Percentiles rank a stretch among this genome's conserved stretches.
These are phyloP conservation scores for Thraustochytrium sp. DNA, from an alignment of 352 stramenopile species.

Conservation along the genomic window DNA sequence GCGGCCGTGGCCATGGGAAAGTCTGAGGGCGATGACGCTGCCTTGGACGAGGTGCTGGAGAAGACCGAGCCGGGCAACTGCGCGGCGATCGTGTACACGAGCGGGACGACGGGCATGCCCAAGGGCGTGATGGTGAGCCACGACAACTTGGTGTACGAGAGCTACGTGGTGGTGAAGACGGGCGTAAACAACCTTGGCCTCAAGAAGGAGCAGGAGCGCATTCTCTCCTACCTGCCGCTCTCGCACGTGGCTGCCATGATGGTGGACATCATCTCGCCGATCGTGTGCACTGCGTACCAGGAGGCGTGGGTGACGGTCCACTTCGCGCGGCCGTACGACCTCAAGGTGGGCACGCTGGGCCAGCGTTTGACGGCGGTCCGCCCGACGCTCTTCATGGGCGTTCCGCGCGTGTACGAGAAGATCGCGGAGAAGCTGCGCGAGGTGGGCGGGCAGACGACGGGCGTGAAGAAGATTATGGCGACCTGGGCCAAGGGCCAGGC, in stretches of 20 bases:
- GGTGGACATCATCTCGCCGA: constrained; percentile 63
- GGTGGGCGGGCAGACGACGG: constrained; percentile 47
- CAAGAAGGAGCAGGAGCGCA: constrained; percentile 53
- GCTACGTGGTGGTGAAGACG: background rate
- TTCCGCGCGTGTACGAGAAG: constrained; percentile 85
- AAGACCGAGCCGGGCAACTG: constrained; percentile 71
- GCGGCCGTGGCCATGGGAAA: constrained; percentile 55
- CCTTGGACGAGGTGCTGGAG: constrained; percentile 57
- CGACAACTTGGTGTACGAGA: constrained; percentile 53
- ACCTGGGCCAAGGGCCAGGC: background rate
- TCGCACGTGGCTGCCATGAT: constrained; percentile 77
- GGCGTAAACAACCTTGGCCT: constrained; percentile 55
- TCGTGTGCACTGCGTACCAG: constrained; percentile 6
- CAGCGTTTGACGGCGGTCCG: constrained; percentile 73
- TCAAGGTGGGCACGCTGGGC: constrained; percentile 73
- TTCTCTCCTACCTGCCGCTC: constrained; percentile 78
- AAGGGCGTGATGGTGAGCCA: constrained; percentile 39
- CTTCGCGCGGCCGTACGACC: constrained; percentile 77
- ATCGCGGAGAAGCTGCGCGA: constrained; percentile 76
- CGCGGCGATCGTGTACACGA: constrained; percentile 45
- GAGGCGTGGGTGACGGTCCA: constrained; percentile 52
- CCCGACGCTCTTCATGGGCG: constrained; percentile 72
- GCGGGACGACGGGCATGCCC: constrained; percentile 34
- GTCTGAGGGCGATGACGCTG: constrained; percentile 40
- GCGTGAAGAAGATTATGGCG: constrained; percentile 51